A percentile compares a stretch with the other conserved stretches of the same genome.
These are phyloP conservation scores for Aspergillus phoenicis DNA, from an alignment of 2,329 filamentous ascomycete genomes.

Conservation along the genomic window DNA sequence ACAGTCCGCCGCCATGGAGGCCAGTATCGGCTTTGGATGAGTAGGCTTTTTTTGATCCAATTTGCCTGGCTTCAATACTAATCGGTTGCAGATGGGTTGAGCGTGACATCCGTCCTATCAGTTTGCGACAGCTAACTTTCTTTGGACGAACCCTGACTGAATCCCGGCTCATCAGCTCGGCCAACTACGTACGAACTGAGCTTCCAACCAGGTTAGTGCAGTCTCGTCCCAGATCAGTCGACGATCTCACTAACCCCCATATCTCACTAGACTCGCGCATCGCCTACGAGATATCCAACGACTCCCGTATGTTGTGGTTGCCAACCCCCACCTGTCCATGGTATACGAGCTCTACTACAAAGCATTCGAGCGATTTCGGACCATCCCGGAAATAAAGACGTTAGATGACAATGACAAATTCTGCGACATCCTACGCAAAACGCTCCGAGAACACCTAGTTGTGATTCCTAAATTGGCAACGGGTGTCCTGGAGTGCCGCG, in stretches of 20 bases:
- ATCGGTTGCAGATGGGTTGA: constrained; percentile 75
- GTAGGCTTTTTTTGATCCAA: constrained; percentile 37
- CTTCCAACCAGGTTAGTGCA: constrained; percentile 72
- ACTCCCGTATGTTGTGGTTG: constrained; percentile 91
- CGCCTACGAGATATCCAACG: constrained; percentile 96
- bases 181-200: constrained; percentile 96
- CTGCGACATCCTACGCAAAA: constrained; percentile 77
- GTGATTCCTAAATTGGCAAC: constrained; percentile 94
- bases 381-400: constrained; percentile 78
- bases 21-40: constrained; percentile 63
- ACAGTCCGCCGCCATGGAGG: constrained; percentile 57
- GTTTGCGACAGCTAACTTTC: constrained; percentile 92
- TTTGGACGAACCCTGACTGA: constrained; percentile 94
- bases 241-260: constrained; percentile 7
- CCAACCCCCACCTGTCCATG: constrained; percentile 89
- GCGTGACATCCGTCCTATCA: constrained; percentile 91
- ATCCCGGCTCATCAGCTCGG: constrained; percentile 83
- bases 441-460: constrained; percentile 81
- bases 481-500: constrained; percentile 88
- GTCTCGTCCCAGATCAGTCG: not conserved
- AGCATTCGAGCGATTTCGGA: constrained; percentile 90
- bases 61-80: constrained; percentile 12
- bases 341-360: constrained; percentile 97
- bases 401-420: constrained; percentile 87
- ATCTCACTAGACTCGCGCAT: constrained; percentile 71